A percentile compares a stretch with the other conserved stretches of the same genome.
Conservation (phyloP, 2,329 filamentous ascomycete species). For the Aspergillus pseudonomiae region DNA sequence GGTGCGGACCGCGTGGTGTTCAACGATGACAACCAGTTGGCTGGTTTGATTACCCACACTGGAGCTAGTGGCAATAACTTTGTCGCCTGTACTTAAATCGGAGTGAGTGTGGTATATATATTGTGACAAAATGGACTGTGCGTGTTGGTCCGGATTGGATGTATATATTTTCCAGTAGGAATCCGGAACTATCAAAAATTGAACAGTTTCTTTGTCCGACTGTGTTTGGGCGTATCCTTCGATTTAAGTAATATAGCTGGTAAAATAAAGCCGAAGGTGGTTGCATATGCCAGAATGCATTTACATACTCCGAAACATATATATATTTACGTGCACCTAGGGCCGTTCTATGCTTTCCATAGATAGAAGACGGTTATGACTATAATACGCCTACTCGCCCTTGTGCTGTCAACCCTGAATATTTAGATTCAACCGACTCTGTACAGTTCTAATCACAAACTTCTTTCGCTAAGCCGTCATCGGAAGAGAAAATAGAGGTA, state of each 20-base stretch:
- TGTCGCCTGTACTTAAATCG: slow-evolving; percentile 56
- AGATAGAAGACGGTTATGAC: background rate
- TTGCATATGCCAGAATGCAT: fast-evolving
- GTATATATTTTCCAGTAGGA: background rate
- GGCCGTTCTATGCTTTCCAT: background rate
- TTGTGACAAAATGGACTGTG: too few species aligned
- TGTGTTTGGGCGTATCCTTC: too few species aligned
- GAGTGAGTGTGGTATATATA: background rate
- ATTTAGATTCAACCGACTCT: background rate
- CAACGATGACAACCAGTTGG: slow-evolving; percentile 58
- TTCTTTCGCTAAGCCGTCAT: background rate
- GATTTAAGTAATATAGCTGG: background rate
- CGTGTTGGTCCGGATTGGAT: background rate
- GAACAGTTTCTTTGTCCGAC: too few species aligned
- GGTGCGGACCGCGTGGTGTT: slow-evolving; percentile 70
- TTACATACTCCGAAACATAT: background rate
- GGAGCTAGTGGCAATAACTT: slow-evolving; percentile 70
- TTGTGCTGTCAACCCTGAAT: too few species aligned
- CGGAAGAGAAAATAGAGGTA: background rate
- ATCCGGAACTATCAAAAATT: too few species aligned
- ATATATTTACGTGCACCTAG: background rate
- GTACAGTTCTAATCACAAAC: background rate
- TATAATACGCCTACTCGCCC: background rate
- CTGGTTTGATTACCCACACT: slow-evolving; percentile 70
- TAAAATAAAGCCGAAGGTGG: background rate